Percentiles rank a stretch among this genome's conserved stretches.
These are phyloP conservation scores for Dittrichia graveolens DNA, from an alignment of 129 eudicot genomes.

Conservation along the genomic window DNA sequence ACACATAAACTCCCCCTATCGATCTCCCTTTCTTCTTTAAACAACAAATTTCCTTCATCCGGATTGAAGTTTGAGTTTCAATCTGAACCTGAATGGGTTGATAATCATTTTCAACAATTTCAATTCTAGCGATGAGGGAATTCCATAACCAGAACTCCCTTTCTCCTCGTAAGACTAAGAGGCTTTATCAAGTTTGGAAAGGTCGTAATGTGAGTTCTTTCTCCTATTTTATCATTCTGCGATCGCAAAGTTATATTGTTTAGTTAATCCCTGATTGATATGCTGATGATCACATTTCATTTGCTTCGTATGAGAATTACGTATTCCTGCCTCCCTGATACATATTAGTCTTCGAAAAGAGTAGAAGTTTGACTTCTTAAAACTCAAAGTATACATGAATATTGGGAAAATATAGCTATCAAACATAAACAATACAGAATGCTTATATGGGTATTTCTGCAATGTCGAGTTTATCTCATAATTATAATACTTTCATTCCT, in stretches of 20 bases:
- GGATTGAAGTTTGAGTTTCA: slow-evolving; percentile 14
- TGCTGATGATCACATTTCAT: not conserved
- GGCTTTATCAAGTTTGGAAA: slow-evolving; percentile 89
- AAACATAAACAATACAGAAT: not conserved
- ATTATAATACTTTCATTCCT: not conserved
- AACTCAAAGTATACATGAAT: slow-evolving; percentile 7
- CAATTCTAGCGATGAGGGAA: slow-evolving; percentile 33
- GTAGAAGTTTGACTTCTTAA: slow-evolving; percentile 11
- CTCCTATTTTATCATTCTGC: not conserved
- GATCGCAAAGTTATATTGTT: not conserved
- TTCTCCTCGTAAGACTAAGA: slow-evolving; percentile 39
- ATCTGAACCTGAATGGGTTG: slow-evolving; percentile 16
- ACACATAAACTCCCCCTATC: slow-evolving; percentile 31
- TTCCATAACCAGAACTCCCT: slow-evolving; percentile 31
- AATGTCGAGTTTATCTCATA: not conserved
- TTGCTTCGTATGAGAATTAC: slow-evolving; percentile 9
- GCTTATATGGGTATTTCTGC: not conserved
- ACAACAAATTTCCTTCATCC: not conserved
- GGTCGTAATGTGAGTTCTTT: slow-evolving; percentile 72
- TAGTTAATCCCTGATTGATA: not conserved
- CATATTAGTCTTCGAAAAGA: not conserved
- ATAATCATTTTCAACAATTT: slow-evolving; percentile 11
- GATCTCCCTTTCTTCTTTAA: slow-evolving; percentile 26
- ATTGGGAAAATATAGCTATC: not conserved
- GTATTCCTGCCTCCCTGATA: not conserved